phyloP scores from a whole-genome alignment of 2,329 filamentous ascomycete genomes.

The Pseudogymnoascus verrucosus region DNA sequence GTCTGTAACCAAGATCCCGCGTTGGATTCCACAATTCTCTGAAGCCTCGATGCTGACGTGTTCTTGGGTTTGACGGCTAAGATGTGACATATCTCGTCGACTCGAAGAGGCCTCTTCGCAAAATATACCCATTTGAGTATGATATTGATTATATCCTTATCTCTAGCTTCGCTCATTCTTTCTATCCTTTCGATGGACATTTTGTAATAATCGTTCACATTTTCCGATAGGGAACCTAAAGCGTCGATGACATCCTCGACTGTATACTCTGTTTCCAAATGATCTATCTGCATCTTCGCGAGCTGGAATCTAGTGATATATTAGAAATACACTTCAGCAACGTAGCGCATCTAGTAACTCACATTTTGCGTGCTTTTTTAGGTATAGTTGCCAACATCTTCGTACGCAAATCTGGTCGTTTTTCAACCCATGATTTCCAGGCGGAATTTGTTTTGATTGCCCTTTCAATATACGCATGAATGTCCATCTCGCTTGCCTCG shows the following conservation, averaged over 20 bases:
- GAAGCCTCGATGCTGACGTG: not conserved
- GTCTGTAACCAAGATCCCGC: not conserved
- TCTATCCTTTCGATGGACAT: not conserved
- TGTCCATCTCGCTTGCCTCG: not conserved
- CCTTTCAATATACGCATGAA: not conserved
- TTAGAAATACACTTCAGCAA: not conserved
- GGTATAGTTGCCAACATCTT: not conserved
- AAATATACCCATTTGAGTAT: conserved; percentile 1
- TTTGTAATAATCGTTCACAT: not conserved
- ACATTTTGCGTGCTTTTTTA: not conserved
- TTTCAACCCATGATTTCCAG: not conserved
- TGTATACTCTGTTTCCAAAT: not conserved
- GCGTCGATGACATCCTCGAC: not conserved
- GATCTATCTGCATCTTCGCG: not conserved
- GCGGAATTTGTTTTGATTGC: not conserved
- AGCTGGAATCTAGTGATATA: not conserved
- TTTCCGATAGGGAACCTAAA: not conserved
- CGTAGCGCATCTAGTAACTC: not conserved
- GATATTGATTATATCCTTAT: not conserved
- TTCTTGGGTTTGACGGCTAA: not conserved
- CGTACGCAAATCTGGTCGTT: not conserved
- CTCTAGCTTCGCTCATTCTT: not conserved
- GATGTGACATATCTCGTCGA: not conserved
- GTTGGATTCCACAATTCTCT: not conserved
- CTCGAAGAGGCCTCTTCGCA: not conserved